Base-by-base conservation (phyloP, 202 grass and related monocot species). In the Cymbopogon flexuosus region DNA sequence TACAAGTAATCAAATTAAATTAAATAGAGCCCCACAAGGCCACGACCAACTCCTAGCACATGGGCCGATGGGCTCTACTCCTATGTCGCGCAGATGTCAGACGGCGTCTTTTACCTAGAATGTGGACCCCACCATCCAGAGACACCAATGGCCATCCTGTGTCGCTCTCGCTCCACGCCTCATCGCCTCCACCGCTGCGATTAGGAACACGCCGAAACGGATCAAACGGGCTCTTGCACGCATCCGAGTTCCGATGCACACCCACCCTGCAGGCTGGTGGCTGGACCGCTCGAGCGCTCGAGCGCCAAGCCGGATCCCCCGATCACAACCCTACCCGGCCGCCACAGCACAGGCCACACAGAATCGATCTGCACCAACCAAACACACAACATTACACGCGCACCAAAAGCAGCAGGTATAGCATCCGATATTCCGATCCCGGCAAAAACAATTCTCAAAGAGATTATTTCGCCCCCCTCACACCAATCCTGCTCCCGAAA, bases 401-500 rank as follows among this genome's bases (percentile, higher is more conserved):
- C 33, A 40, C 52, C 52, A 45, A 10, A 41, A 46, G 34, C 76
- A 65, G 24, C 46, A 24, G 10, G 1, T 1, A 34, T 9, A 68
- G 64, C 74, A 60, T 60, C 63, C 56, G 57, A 88, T 88, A 79
- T 68, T 79, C 77, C 77, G 64, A 73, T 31, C 69, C 62, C 8
- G n/a, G 18, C 52, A 45, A 36, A 54, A 47, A 41, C 70, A 68
- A 64, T 68, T 56, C 46, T 35, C 18, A 49, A 31, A 23, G 3
- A 65, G 60, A 67, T 79, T 79, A 67, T 78, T 67, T 37, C 13
- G 3, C 68, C 62, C 12, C 12, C 10, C 37, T 1, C 6, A 1
- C 70, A 5, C 71, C 57, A 85, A 77, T 85, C 82, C 82, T 22
- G 54, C 69, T 76, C 59, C 72, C 76, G 49, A 81, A 85, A 78